A percentile compares a stretch with the other conserved stretches of the same genome.
These are phyloP conservation scores for Chalciporus pseudorubinellus DNA, from an alignment of 768 basidiomycete species.

Conservation along the genomic window DNA sequence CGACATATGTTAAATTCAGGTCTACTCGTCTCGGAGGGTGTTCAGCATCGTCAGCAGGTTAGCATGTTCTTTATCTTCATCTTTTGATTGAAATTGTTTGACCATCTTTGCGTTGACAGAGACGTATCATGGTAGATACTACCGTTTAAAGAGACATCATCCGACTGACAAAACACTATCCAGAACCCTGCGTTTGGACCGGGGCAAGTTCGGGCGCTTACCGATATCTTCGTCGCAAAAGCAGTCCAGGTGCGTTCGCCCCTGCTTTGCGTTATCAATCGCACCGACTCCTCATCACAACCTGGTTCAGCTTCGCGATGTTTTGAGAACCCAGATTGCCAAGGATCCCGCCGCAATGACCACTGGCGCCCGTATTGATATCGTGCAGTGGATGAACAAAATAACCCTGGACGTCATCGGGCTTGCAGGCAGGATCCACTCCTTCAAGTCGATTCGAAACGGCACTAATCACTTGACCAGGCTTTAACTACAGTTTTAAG, in stretches of 20 bases:
- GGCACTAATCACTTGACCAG: slow-evolving; percentile 9
- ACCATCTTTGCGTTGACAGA: too few species aligned
- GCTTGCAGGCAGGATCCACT: slow-evolving; percentile 28
- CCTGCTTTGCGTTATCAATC: slow-evolving; percentile 1
- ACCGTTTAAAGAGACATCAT: too few species aligned
- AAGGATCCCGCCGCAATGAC: slow-evolving; percentile 18
- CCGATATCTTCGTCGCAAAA: slow-evolving; percentile 56
- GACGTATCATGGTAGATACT: too few species aligned
- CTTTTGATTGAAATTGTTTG: too few species aligned
- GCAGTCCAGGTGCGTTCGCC: slow-evolving; percentile 42
- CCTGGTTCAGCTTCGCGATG: slow-evolving; percentile 42
- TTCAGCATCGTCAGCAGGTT: slow-evolving; percentile 40
- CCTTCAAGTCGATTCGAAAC: too few species aligned
- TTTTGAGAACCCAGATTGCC: slow-evolving; percentile 37
- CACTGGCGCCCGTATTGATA: slow-evolving; percentile 24
- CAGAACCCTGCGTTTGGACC: slow-evolving; percentile 60
- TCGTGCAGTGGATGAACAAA: too few species aligned
- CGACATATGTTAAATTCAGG: slow-evolving; percentile 30
- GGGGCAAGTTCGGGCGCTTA: slow-evolving; percentile 56
- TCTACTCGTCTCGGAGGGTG: slow-evolving; percentile 43
- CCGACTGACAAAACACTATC: too few species aligned
- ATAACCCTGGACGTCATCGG: too few species aligned
- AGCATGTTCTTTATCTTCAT: slow-evolving; percentile 19
- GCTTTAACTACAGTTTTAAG: slow-evolving; percentile 38
- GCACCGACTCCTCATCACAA: slow-evolving; percentile 10